phyloP scores from a whole-genome alignment of 768 basidiomycete species.

The Galerina marginata region DNA sequence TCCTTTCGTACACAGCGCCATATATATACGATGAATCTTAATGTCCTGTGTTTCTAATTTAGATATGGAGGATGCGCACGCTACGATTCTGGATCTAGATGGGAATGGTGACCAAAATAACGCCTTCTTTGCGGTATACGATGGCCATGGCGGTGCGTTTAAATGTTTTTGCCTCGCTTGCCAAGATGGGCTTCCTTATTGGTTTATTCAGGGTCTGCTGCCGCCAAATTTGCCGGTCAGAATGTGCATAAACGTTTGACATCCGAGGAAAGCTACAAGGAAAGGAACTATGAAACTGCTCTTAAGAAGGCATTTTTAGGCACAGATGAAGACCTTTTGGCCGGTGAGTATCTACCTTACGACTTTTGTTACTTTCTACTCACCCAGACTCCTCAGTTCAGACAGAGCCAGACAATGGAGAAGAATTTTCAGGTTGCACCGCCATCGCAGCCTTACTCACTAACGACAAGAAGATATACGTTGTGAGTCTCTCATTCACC shows the following conservation, averaged over 20 bases:
- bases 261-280: slow-evolving; percentile 72
- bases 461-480: slow-evolving; percentile 75
- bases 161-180: background rate
- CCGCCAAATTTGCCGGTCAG: slow-evolving; percentile 87
- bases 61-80: slow-evolving; percentile 99
- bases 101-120: slow-evolving; percentile 48
- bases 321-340: slow-evolving; percentile 92
- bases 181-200: slow-evolving; percentile 6
- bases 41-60: slow-evolving; percentile 19
- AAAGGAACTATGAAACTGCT: slow-evolving; percentile 73
- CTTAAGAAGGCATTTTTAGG: slow-evolving; percentile 90
- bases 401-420: slow-evolving; percentile 81
- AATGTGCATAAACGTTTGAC: slow-evolving; percentile 81
- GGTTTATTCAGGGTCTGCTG: slow-evolving; percentile 64
- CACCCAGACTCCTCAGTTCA: slow-evolving; percentile 7
- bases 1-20: background rate
- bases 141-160: slow-evolving; percentile 92
- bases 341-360: slow-evolving; percentile 54
- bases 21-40: background rate
- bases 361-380: slow-evolving; percentile 17
- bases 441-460: slow-evolving; percentile 90
- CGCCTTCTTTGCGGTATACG: slow-evolving; percentile 96
- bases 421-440: slow-evolving; percentile 96
- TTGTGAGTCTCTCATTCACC: slow-evolving; percentile 53
- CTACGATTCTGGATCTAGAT: slow-evolving; percentile 68